Conservation (phyloP, 371 early-diverging fungal genomes). For the Vairimorpha apis region DNA sequence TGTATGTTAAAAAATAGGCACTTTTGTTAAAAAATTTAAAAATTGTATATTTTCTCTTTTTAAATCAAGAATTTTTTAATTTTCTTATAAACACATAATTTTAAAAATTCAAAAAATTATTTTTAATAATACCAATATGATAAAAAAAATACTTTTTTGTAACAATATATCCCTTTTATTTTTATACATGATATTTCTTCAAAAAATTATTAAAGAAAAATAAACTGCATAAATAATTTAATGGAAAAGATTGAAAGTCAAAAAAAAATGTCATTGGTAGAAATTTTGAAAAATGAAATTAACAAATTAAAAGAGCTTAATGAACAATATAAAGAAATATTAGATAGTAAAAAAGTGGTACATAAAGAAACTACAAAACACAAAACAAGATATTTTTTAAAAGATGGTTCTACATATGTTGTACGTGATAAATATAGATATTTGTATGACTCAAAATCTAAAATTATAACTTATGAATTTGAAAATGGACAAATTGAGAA, state of each 20-base stretch:
- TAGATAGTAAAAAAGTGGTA: conserved; percentile 60
- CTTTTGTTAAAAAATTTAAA: no score
- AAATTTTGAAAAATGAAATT: conserved; percentile 62
- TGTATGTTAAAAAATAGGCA: no score
- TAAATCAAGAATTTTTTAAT: no score
- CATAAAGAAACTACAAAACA: conserved; percentile 50
- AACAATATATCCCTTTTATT: no score
- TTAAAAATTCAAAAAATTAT: no score
- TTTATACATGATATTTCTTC: no score
- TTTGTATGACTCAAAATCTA: conserved; percentile 61
- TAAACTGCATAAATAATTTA: conserved; percentile 55
- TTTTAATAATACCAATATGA: no score
- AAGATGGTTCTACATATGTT: conserved; percentile 64
- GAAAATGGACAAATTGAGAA: conserved; percentile 64
- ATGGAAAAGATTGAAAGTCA: conserved; percentile 54
- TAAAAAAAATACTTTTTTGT: no score
- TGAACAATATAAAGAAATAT: conserved; percentile 50
- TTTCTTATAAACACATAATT: no score
- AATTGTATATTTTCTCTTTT: no score
- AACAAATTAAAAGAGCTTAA: conserved; percentile 56
- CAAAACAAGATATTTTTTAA: conserved; percentile 62
- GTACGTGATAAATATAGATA: conserved; percentile 62
- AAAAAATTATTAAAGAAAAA: conserved; percentile 54
- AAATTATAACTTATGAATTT: conserved; percentile 65
- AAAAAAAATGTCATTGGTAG: conserved; percentile 49